Percentiles rank a stretch among this genome's conserved stretches.
phyloP scores from a whole-genome alignment of 148 eudicot genomes.

The Gaultheria prostrata region DNA sequence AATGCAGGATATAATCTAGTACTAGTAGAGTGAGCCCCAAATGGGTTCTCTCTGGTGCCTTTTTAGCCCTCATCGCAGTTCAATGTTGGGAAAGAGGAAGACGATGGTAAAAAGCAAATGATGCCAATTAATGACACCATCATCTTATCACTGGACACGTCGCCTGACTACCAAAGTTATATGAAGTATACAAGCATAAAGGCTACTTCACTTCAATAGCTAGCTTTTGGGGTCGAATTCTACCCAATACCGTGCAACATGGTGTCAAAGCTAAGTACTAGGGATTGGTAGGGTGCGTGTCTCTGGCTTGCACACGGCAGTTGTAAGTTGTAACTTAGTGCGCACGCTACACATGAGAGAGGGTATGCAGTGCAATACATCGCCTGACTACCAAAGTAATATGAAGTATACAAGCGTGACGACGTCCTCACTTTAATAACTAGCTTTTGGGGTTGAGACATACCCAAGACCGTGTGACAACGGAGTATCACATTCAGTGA shows the following conservation, averaged over 20 bases:
- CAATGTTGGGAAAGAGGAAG: not conserved
- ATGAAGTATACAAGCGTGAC: too few relatives aligned
- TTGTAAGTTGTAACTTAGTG: not conserved
- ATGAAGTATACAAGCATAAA: not conserved
- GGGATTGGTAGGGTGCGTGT: not conserved
- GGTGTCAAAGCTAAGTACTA: not conserved
- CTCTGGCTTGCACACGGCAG: not conserved
- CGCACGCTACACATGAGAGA: not conserved
- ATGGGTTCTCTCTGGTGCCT: not conserved
- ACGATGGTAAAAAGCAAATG: not conserved
- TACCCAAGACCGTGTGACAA: too few relatives aligned
- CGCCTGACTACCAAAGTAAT: too few relatives aligned
- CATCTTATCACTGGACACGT: not conserved
- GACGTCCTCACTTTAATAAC: too few relatives aligned
- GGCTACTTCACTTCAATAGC: not conserved
- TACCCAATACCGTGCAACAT: not conserved
- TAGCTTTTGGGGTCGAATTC: not conserved
- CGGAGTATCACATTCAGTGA: too few relatives aligned
- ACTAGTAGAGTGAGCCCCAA: not conserved
- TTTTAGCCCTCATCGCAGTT: not conserved
- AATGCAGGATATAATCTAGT: not conserved
- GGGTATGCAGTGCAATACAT: not conserved
- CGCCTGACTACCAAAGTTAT: not conserved
- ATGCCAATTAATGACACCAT: not conserved
- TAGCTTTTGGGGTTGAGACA: too few relatives aligned